These are phyloP conservation scores for Petunia axillaris DNA, from an alignment of 257 asterid species.

Conservation along the genomic window DNA sequence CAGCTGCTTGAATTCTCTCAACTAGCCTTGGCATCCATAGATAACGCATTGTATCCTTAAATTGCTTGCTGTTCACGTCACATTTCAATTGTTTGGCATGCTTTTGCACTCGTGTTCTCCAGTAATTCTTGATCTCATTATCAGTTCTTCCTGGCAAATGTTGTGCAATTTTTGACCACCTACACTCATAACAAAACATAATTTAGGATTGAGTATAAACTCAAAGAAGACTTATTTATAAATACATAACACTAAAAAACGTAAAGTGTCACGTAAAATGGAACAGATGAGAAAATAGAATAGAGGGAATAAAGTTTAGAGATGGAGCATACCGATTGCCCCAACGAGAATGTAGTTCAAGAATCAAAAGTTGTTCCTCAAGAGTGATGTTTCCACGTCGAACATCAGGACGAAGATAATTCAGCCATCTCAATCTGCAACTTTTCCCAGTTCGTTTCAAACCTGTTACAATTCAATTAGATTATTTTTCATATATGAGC, in stretches of 20 bases:
- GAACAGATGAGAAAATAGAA: no score
- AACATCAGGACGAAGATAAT: slow-evolving; percentile 83
- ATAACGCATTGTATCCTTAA: slow-evolving; percentile 90
- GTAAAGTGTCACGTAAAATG: no score
- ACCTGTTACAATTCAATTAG: slow-evolving; percentile 41
- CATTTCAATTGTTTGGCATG: slow-evolving; percentile 93
- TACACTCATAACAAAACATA: slow-evolving; percentile 26
- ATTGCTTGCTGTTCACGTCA: slow-evolving; percentile 93
- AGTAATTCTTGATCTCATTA: slow-evolving; percentile 72
- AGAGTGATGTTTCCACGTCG: slow-evolving; percentile 92
- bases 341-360: slow-evolving; percentile 94
- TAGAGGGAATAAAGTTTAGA: no score
- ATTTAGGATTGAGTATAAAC: no score
- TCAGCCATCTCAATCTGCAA: slow-evolving; percentile 77
- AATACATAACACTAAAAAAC: no score
- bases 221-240: no score
- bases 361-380: slow-evolving; percentile 84
- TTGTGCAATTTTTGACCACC: slow-evolving; percentile 88
- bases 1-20: slow-evolving; percentile 77
- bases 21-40: slow-evolving; percentile 83
- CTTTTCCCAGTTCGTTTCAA: slow-evolving; percentile 83
- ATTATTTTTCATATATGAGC: no score
- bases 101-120: slow-evolving; percentile 87
- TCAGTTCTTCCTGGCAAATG: slow-evolving; percentile 84
- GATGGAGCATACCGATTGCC: slow-evolving; percentile 63